These are phyloP conservation scores for Spinellus fusiger DNA, from an alignment of 192 early-diverging fungal species.

Conservation along the genomic window DNA sequence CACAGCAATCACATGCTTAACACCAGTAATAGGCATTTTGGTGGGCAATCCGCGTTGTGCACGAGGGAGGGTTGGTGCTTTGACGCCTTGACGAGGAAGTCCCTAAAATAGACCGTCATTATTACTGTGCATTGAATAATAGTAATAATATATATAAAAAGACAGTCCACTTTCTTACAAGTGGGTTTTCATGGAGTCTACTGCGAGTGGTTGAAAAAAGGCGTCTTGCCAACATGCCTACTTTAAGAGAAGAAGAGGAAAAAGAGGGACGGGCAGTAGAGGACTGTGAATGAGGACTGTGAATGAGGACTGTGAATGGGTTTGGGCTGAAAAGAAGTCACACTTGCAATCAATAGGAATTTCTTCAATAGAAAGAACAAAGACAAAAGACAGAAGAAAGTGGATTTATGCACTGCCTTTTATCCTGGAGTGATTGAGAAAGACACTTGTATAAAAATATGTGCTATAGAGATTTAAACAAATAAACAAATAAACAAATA, in stretches of 20 bases:
- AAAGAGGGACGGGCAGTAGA: not conserved
- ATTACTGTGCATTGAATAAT: not conserved
- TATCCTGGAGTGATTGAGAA: no score
- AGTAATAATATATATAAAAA: not conserved
- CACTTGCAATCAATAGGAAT: not conserved
- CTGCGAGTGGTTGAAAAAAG: slow-evolving; percentile 21
- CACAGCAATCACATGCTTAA: slow-evolving; percentile 72
- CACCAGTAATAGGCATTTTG: slow-evolving; percentile 61
- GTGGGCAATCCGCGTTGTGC: slow-evolving; percentile 65
- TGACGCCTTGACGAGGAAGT: slow-evolving; percentile 31
- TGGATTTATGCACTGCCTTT: not conserved
- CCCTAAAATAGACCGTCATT: slow-evolving; percentile 27
- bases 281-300: not conserved
- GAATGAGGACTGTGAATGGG: no score
- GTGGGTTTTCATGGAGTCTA: slow-evolving; percentile 43
- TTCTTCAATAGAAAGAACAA: not conserved
- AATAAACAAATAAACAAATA: not conserved
- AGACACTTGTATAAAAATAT: not conserved
- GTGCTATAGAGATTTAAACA: not conserved
- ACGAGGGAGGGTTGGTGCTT: slow-evolving; percentile 38
- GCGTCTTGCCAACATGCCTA: slow-evolving; percentile 2
- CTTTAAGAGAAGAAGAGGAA: not conserved
- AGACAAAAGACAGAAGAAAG: not conserved
- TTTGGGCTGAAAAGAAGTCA: not conserved
- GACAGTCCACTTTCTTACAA: slow-evolving; percentile 30